These are phyloP conservation scores for Saksenaea oblongispora DNA, from an alignment of 371 early-diverging fungal species.

Conservation along the genomic window DNA sequence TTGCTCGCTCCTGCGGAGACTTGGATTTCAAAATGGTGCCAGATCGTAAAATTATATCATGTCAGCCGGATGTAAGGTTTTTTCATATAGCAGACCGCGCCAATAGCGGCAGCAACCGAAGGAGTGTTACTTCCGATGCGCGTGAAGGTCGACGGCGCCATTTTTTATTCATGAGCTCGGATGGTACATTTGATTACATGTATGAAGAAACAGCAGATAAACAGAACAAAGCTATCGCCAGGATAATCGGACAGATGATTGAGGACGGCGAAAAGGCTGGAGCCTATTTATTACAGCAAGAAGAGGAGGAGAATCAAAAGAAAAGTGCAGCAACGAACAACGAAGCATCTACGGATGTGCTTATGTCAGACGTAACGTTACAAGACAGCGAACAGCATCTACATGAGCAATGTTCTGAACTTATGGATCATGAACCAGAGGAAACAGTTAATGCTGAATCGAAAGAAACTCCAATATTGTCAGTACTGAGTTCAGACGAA, in stretches of 20 bases:
- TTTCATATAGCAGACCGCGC: conserved; percentile 39
- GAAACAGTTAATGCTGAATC: conserved; percentile 4
- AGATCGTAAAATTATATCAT: conserved; percentile 53
- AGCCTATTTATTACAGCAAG: conserved; percentile 35
- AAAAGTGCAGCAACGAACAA: not conserved
- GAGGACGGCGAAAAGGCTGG: conserved; percentile 55
- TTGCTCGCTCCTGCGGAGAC: conserved; percentile 68
- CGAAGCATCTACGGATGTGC: conserved; percentile 1
- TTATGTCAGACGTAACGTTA: not conserved
- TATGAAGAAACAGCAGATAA: conserved; percentile 51
- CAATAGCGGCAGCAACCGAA: conserved; percentile 14
- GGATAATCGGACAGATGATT: conserved; percentile 46
- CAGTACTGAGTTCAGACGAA: conserved; percentile 37
- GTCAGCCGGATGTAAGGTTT: conserved; percentile 64
- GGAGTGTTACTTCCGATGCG: conserved; percentile 23
- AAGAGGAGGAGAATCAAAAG: conserved; percentile 22
- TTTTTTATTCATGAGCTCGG: conserved; percentile 52
- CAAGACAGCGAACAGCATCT: not conserved
- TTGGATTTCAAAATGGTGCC: conserved; percentile 65
- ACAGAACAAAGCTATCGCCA: conserved; percentile 50
- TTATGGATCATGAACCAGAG: conserved; percentile 7
- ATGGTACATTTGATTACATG: conserved; percentile 56
- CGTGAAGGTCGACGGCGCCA: conserved; percentile 39
- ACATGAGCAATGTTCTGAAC: not conserved
- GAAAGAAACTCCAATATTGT: conserved; percentile 29